These are phyloP conservation scores for Stemphylium vesicarium DNA, from an alignment of 2,329 filamentous ascomycete species.

Conservation along the genomic window DNA sequence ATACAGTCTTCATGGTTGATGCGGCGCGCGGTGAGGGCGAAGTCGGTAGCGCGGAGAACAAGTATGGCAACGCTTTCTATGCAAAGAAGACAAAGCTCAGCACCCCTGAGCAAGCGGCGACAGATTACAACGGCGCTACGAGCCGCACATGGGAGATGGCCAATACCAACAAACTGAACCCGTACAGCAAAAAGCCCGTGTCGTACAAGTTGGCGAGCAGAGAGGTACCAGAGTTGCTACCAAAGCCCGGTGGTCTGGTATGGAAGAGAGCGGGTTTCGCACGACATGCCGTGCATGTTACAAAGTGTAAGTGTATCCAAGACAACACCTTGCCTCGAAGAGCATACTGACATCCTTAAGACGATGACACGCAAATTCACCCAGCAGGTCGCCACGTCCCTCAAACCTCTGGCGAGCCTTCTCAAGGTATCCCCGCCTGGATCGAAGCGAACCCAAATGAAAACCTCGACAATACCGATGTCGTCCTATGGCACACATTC, in stretches of 20 bases:
- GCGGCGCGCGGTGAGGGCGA: slow-evolving; percentile 72
- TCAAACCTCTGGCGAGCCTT: slow-evolving; percentile 82
- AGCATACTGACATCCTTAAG: slow-evolving; percentile 51
- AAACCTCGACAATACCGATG: slow-evolving; percentile 78
- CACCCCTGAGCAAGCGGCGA: slow-evolving; percentile 71
- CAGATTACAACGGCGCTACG: slow-evolving; percentile 81
- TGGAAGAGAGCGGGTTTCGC: slow-evolving; percentile 92
- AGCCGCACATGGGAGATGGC: slow-evolving; percentile 89
- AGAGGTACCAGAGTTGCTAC: slow-evolving; percentile 78
- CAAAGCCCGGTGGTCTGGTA: slow-evolving; percentile 80
- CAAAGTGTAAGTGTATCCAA: slow-evolving; percentile 70
- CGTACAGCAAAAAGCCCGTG: slow-evolving; percentile 82
- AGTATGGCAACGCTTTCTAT: slow-evolving; percentile 89
- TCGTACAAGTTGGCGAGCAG: slow-evolving; percentile 90
- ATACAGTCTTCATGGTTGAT: slow-evolving; percentile 86
- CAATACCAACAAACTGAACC: slow-evolving; percentile 84
- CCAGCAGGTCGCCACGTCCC: slow-evolving; percentile 87
- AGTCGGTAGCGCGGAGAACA: slow-evolving; percentile 82
- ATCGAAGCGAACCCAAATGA: slow-evolving; percentile 71
- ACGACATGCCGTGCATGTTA: slow-evolving; percentile 85
- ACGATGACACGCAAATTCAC: slow-evolving; percentile 81
- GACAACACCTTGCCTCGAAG: background rate
- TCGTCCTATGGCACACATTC: slow-evolving; percentile 95
- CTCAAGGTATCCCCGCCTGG: slow-evolving; percentile 76
- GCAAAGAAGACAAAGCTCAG: slow-evolving; percentile 81